phyloP scores from a whole-genome alignment of 352 stramenopile species.

The Phytophthora vignae region DNA sequence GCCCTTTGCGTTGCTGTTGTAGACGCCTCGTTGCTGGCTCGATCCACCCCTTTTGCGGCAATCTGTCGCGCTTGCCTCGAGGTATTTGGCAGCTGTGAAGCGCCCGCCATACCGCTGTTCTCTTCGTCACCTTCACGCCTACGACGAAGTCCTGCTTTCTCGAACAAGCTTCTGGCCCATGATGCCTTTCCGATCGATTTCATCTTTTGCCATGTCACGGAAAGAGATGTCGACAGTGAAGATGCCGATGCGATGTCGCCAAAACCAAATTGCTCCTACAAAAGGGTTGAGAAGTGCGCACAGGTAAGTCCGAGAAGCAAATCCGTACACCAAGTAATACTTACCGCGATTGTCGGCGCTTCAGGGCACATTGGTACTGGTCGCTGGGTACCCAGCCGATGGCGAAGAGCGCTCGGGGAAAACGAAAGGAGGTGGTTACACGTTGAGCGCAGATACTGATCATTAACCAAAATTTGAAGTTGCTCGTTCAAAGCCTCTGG shows the following conservation, averaged over 20 bases:
- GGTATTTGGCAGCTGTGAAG: constrained; percentile 45
- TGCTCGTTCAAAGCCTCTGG: constrained; percentile 63
- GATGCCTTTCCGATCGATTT: constrained; percentile 59
- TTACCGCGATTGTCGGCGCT: constrained; percentile 57
- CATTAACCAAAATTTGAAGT: constrained; percentile 56
- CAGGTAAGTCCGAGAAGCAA: background rate
- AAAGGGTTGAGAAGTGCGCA: background rate
- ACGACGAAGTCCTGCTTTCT: constrained; percentile 56
- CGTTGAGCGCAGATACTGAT: constrained; percentile 57
- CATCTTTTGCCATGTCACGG: constrained; percentile 65
- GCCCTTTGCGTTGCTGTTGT: constrained; percentile 7
- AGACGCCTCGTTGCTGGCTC: constrained; percentile 1
- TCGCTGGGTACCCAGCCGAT: constrained; percentile 46
- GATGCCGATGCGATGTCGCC: constrained; percentile 70
- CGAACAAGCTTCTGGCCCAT: constrained; percentile 66
- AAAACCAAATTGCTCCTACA: constrained; percentile 82
- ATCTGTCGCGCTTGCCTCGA: constrained; percentile 48
- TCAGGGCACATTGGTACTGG: constrained; percentile 61
- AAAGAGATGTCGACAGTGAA: constrained; percentile 57
- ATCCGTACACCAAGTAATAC: background rate
- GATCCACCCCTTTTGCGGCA: constrained; percentile 33
- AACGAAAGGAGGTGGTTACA: constrained; percentile 59
- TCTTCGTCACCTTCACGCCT: constrained; percentile 24
- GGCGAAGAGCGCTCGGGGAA: constrained; percentile 39
- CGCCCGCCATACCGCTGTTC: background rate